phyloP scores from a whole-genome alignment of 208 protist species.

The Vickermania spadyakhi region DNA sequence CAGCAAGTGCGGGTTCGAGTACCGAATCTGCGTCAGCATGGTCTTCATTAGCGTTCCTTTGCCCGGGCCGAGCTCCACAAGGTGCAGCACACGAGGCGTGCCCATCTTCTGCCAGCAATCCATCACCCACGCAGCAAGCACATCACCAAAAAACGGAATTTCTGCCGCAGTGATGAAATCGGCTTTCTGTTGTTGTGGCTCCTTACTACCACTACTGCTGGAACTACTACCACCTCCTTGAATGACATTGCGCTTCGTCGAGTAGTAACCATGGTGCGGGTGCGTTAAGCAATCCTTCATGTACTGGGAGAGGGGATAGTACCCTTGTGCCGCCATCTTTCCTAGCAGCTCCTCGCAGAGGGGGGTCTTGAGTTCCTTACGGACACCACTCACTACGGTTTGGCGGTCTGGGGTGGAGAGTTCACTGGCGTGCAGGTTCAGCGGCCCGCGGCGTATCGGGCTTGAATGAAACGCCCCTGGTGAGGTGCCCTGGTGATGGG shows the following conservation, averaged over 20 bases:
- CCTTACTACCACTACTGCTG: conserved; percentile 7
- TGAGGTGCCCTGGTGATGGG: not conserved
- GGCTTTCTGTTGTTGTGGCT: not conserved
- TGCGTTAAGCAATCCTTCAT: conserved; percentile 88
- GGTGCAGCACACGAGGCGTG: conserved; percentile 74
- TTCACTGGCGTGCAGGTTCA: conserved; percentile 76
- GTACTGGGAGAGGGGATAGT: conserved; percentile 86
- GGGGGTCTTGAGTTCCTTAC: conserved; percentile 83
- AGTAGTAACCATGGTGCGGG: conserved; percentile 86
- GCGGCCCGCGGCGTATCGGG: conserved; percentile 9
- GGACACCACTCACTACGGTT: conserved; percentile 61
- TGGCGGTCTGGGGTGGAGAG: conserved; percentile 77
- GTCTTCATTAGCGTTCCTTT: conserved; percentile 84
- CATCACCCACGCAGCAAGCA: conserved; percentile 85
- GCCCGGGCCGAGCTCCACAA: conserved; percentile 85
- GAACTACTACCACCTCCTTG: conserved; percentile 41
- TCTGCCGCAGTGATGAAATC: conserved; percentile 90
- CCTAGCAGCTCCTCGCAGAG: conserved; percentile 78
- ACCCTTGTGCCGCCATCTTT: conserved; percentile 77
- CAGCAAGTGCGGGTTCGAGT: conserved; percentile 80
- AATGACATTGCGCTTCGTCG: conserved; percentile 77
- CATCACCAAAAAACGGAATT: conserved; percentile 88
- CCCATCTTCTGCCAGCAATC: conserved; percentile 90
- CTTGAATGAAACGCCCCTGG: no score
- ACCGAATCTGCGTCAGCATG: conserved; percentile 76